phyloP scores from a whole-genome alignment of 768 basidiomycete species.

The Hypholoma fasciculare region DNA sequence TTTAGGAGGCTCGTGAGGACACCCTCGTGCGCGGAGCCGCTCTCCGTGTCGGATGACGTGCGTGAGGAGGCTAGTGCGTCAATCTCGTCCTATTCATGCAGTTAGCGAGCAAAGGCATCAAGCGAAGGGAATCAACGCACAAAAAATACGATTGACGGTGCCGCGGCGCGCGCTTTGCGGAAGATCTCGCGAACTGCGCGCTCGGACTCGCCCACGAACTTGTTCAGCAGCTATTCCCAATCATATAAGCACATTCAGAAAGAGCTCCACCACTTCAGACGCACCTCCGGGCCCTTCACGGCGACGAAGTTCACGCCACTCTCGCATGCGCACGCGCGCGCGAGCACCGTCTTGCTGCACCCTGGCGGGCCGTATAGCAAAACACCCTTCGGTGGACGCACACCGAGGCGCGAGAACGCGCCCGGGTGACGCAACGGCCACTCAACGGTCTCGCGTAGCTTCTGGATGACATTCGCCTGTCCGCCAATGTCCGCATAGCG shows the following conservation, averaged over 20 bases:
- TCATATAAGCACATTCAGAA: neutral
- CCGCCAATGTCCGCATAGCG: constrained; percentile 91
- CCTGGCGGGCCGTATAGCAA: constrained; percentile 95
- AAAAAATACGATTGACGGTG: constrained; percentile 96
- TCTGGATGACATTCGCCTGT: constrained; percentile 77
- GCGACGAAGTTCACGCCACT: constrained; percentile 96
- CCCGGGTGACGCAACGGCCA: constrained; percentile 92
- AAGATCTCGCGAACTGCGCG: constrained; percentile 94
- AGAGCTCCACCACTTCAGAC: no score
- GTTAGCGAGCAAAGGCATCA: neutral
- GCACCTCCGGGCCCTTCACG: constrained; percentile 98
- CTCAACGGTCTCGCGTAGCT: constrained; percentile 88
- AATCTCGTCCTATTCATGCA: constrained; percentile 79
- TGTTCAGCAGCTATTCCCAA: constrained; percentile 75
- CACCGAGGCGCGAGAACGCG: constrained; percentile 84
- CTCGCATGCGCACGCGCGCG: constrained; percentile 89
- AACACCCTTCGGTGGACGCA: constrained; percentile 86
- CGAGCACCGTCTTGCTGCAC: constrained; percentile 95
- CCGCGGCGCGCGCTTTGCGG: constrained; percentile 88
- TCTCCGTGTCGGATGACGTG: constrained; percentile 55
- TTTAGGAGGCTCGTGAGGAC: constrained; percentile 94
- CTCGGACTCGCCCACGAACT: constrained; percentile 98
- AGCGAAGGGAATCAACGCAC: constrained; percentile 45
- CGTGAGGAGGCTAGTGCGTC: constrained; percentile 90
- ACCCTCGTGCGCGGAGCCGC: constrained; percentile 71